Conservation (phyloP, 805 yeast species). For the Cyberlindnera xishuangbannaensis region DNA sequence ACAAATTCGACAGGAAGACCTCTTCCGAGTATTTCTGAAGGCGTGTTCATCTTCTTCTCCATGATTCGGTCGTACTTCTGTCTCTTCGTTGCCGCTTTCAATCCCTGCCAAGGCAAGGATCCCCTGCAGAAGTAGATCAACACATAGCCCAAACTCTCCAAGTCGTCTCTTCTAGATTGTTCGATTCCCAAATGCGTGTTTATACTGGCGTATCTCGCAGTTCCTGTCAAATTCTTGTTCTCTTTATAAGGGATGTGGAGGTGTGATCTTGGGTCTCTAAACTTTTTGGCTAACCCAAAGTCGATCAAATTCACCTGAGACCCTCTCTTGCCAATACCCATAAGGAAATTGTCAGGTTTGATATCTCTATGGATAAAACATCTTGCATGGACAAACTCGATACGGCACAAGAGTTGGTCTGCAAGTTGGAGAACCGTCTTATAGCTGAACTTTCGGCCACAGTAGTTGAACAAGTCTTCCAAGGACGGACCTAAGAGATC, state of each 20-base stretch:
- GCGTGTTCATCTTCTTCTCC: slow-evolving; percentile 90
- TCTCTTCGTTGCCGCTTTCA: slow-evolving; percentile 93
- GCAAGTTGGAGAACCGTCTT: slow-evolving; percentile 91
- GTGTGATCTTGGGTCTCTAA: slow-evolving; percentile 89
- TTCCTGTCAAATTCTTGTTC: slow-evolving; percentile 93
- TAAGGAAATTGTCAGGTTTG: slow-evolving; percentile 88
- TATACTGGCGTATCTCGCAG: slow-evolving; percentile 93
- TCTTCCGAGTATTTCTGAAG: slow-evolving; percentile 78
- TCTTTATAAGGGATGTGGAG: slow-evolving; percentile 94
- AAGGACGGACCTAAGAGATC: slow-evolving; percentile 92
- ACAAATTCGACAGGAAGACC: slow-evolving; percentile 91
- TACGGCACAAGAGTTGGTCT: slow-evolving; percentile 89
- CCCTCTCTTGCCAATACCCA: slow-evolving; percentile 92
- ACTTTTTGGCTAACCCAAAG: slow-evolving; percentile 92
- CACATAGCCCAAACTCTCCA: slow-evolving; percentile 92
- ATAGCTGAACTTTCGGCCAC: slow-evolving; percentile 87
- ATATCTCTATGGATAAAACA: slow-evolving; percentile 94
- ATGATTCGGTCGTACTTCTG: slow-evolving; percentile 95
- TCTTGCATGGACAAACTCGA: slow-evolving; percentile 93
- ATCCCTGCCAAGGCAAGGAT: slow-evolving; percentile 97
- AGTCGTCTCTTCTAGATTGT: slow-evolving; percentile 93
- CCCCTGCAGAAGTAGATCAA: slow-evolving; percentile 93
- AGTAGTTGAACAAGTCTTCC: slow-evolving; percentile 93
- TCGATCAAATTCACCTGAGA: slow-evolving; percentile 95
- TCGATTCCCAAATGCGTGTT: slow-evolving; percentile 97